These are phyloP conservation scores for Murraya koenigii DNA, from an alignment of 345 rosid genomes.

Conservation along the genomic window DNA sequence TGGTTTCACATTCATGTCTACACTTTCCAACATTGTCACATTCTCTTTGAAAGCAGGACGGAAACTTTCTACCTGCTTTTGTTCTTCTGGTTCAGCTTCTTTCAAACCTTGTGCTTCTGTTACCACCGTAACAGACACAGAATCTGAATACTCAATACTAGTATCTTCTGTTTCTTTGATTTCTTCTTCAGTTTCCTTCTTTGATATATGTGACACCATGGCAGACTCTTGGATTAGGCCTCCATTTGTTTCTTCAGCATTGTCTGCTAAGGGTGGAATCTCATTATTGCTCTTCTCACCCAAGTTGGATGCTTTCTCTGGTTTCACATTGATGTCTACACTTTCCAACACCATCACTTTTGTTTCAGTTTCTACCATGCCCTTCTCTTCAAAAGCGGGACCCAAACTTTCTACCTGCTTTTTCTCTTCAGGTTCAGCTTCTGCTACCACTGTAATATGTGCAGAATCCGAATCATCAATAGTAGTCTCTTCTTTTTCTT, in stretches of 20 bases:
- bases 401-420: constrained; percentile 15
- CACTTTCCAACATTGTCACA: not conserved
- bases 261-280: constrained; percentile 1
- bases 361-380: constrained; percentile 1
- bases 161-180: constrained; percentile 3
- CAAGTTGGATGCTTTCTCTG: constrained; percentile 9
- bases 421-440: constrained; percentile 24
- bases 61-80: constrained; percentile 13
- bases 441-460: not conserved
- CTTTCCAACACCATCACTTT: not conserved
- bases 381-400: constrained; percentile 19
- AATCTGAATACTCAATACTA: not conserved
- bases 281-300: constrained; percentile 6
- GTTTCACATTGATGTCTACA: constrained; percentile 6
- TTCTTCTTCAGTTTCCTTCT: constrained; percentile 21
- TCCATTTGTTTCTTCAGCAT: constrained; percentile 15
- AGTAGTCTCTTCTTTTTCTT: not conserved
- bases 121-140: not conserved
- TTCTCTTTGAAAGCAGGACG: constrained; percentile 18
- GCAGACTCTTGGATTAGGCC: not conserved
- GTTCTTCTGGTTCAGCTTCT: constrained; percentile 25
- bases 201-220: not conserved
- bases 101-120: constrained; percentile 18
- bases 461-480: not conserved
- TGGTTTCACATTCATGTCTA: constrained; percentile 9